phyloP scores from a whole-genome alignment of 106 monocot genomes.

The Allium fistulosum region DNA sequence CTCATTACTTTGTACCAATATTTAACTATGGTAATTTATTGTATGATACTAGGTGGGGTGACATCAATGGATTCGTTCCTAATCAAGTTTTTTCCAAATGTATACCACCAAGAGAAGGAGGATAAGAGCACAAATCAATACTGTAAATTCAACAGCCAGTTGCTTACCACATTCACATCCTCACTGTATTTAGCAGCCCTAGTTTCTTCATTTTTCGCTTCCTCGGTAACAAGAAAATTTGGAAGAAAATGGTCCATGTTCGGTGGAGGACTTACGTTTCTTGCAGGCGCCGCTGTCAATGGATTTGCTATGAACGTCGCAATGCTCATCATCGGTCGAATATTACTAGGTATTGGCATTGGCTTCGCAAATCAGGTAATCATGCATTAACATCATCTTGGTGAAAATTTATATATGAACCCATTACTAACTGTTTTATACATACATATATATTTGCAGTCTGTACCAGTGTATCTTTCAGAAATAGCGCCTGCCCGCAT shows the following conservation, averaged over 20 bases:
- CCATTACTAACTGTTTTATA: too few species aligned
- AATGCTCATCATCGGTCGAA: constrained; percentile 8
- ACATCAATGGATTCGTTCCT: constrained; percentile 39
- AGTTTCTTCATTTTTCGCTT: constrained; percentile 12
- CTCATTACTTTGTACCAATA: neutral
- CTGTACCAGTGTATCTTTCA: constrained; percentile 8
- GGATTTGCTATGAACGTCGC: constrained; percentile 6
- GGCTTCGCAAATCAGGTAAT: constrained; percentile 76
- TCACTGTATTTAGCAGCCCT: constrained; percentile 18
- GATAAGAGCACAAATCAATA: constrained; percentile 14
- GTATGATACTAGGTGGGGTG: constrained; percentile 8
- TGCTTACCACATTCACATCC: constrained; percentile 17
- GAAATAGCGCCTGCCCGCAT: constrained; percentile 5
- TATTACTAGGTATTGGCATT: constrained; percentile 19
- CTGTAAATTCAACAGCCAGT: constrained; percentile 9
- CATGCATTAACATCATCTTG: too few species aligned
- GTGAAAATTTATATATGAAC: too few species aligned
- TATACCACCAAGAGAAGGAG: constrained; percentile 21
- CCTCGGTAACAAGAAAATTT: constrained; percentile 4
- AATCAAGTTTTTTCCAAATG: constrained; percentile 31
- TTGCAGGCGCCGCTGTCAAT: constrained; percentile 12
- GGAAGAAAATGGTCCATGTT: constrained; percentile 23
- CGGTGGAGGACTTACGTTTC: constrained; percentile 16
- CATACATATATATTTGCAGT: neutral
- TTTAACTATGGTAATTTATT: neutral